phyloP scores from a whole-genome alignment of 2,329 filamentous ascomycete genomes.

The Phaeosphaeriaceae sp. region DNA sequence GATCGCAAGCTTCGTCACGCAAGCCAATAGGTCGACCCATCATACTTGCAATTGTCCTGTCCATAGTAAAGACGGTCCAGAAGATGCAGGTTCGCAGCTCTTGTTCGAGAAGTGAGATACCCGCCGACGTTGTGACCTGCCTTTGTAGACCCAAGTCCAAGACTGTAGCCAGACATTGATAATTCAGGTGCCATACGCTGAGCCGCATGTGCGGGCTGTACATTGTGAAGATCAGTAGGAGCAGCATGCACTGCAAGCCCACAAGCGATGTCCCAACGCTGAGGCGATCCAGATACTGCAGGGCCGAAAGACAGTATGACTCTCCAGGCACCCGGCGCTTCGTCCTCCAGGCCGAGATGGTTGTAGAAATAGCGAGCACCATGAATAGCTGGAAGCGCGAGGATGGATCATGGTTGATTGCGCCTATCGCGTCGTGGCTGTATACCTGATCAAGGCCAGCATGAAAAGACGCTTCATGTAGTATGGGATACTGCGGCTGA shows the following conservation, averaged over 20 bases:
- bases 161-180: slow-evolving; percentile 61
- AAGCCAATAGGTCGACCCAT: slow-evolving; percentile 65
- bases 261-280: slow-evolving; percentile 59
- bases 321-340: slow-evolving; percentile 57
- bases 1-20: slow-evolving; percentile 57
- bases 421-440: slow-evolving; percentile 23
- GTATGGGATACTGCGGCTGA: slow-evolving; percentile 59
- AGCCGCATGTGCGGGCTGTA: slow-evolving; percentile 59
- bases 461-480: slow-evolving; percentile 52
- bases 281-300: slow-evolving; percentile 57
- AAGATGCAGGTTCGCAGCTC: slow-evolving; percentile 65
- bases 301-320: slow-evolving; percentile 59
- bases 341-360: slow-evolving; percentile 54
- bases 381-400: slow-evolving; percentile 48
- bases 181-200: slow-evolving; percentile 65
- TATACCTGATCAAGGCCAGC: slow-evolving; percentile 4
- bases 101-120: slow-evolving; percentile 58
- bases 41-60: slow-evolving; percentile 62
- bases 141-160: slow-evolving; percentile 63
- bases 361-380: slow-evolving; percentile 61
- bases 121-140: slow-evolving; percentile 54
- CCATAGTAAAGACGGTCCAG: slow-evolving; percentile 63
- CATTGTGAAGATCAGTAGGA: slow-evolving; percentile 59
- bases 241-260: slow-evolving; percentile 59
- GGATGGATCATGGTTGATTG: neutral